Percentiles rank a stretch among this genome's conserved stretches.
Evolutionary conservation across 345 rosid genomes (phyloP).

Genomic region (Boechera stricta): DNA sequence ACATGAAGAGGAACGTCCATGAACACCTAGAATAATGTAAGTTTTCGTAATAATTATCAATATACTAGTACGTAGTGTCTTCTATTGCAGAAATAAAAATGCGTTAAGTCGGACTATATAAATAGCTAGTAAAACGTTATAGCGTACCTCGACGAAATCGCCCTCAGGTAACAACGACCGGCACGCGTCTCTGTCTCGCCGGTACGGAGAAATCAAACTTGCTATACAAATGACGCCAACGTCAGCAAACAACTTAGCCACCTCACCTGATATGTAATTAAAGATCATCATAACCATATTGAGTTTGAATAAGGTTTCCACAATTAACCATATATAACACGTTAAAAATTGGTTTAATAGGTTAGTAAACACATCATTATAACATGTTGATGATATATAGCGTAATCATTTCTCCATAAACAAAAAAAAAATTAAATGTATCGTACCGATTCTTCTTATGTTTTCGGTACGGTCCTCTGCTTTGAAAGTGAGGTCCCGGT

Average conservation of each 20-base stretch:
- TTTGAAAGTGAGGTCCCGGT: conserved; percentile 69
- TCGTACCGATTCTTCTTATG: conserved; percentile 72
- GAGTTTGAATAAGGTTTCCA: too few species aligned
- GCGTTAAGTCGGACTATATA: too few species aligned
- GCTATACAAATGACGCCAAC: conserved; percentile 85
- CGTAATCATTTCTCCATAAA: too few species aligned
- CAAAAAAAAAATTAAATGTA: neutral
- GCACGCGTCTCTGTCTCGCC: conserved; percentile 70
- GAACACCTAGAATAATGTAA: conserved; percentile 54
- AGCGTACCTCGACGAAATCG: conserved; percentile 73
- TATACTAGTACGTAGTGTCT: neutral
- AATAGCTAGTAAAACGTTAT: neutral
- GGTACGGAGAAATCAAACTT: conserved; percentile 86
- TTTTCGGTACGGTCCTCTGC: conserved; percentile 78
- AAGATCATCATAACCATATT: conserved; percentile 20
- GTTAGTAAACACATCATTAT: neutral
- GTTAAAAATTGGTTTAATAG: neutral
- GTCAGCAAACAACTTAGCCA: conserved; percentile 85
- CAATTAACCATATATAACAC: neutral
- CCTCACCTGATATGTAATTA: conserved; percentile 61
- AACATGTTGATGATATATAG: neutral
- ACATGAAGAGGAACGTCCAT: conserved; percentile 81
- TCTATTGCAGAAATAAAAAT: too few species aligned
- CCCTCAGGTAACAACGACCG: conserved; percentile 75
- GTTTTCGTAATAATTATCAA: neutral